A percentile compares a stretch with the other conserved stretches of the same genome.
phyloP scores from a whole-genome alignment of 805 yeast species.

The Zygosaccharomyces bisporus region DNA sequence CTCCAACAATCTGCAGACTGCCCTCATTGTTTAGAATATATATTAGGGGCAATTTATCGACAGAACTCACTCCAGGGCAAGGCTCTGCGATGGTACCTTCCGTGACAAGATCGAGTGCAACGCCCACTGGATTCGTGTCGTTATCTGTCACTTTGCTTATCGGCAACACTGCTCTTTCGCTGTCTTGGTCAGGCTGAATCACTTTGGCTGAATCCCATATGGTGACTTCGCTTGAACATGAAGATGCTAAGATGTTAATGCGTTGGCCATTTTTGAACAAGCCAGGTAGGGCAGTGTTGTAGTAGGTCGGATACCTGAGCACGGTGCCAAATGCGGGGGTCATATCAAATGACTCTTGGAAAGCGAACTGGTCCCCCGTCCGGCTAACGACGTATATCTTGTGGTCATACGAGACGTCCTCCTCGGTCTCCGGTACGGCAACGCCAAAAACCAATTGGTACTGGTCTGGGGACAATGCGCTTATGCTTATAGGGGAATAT shows the following conservation, averaged over 20 bases:
- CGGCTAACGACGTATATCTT: conserved; percentile 24
- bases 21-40: conserved; percentile 65
- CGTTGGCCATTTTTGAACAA: conserved; percentile 39
- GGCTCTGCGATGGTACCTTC: conserved; percentile 48
- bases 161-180: conserved; percentile 71
- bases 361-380: conserved; percentile 9
- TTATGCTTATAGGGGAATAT: conserved; percentile 27
- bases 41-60: conserved; percentile 61
- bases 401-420: conserved; percentile 30
- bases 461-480: conserved; percentile 18
- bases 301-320: conserved; percentile 46
- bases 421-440: conserved; percentile 20
- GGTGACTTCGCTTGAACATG: conserved; percentile 62
- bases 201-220: conserved; percentile 40
- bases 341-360: conserved; percentile 41
- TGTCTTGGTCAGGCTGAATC: conserved; percentile 58
- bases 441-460: conserved; percentile 33
- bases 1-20: conserved; percentile 56
- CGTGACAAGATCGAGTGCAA: conserved; percentile 56
- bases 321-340: conserved; percentile 52
- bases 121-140: conserved; percentile 70
- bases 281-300: conserved; percentile 38
- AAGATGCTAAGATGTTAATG: conserved; percentile 50
- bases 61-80: conserved; percentile 53
- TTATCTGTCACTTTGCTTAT: conserved; percentile 58